Percentiles rank a stretch among this genome's conserved stretches.
phyloP scores from a whole-genome alignment of 192 early-diverging fungal genomes.

The Gonapodya sp. region DNA sequence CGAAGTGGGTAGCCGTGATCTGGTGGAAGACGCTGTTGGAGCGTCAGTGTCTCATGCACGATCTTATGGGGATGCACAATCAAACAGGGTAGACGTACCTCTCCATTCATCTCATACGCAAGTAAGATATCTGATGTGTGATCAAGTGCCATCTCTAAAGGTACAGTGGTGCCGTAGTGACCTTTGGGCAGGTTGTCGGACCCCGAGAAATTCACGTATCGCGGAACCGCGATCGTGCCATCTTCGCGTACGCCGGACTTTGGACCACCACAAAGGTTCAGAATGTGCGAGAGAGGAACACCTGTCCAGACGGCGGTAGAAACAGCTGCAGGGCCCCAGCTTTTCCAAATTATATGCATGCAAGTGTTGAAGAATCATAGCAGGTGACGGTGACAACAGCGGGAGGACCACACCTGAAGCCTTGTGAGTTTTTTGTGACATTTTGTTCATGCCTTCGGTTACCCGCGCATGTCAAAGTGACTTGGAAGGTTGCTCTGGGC shows the following conservation, averaged over 20 bases:
- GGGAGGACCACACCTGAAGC: conserved; percentile 30
- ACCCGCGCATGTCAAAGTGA: conserved; percentile 55
- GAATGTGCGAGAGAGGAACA: conserved; percentile 38
- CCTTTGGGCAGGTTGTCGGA: conserved; percentile 51
- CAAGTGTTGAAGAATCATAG: neutral
- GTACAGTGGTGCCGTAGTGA: conserved; percentile 65
- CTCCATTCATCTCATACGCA: conserved; percentile 73
- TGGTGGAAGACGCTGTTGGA: conserved; percentile 34
- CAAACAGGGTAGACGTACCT: neutral
- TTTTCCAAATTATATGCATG: neutral
- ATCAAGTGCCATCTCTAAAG: conserved; percentile 55
- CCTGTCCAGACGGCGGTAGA: conserved; percentile 52
- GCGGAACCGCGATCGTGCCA: conserved; percentile 6
- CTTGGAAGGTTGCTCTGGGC: conserved; percentile 33
- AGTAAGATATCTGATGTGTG: conserved; percentile 59
- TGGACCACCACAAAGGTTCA: conserved; percentile 25
- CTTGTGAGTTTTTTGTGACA: conserved; percentile 45
- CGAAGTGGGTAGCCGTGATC: conserved; percentile 86
- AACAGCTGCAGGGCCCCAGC: conserved; percentile 47
- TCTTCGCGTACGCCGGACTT: conserved; percentile 14
- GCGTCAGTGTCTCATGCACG: neutral
- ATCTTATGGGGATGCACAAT: neutral
- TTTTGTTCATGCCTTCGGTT: conserved; percentile 64
- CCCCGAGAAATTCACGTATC: conserved; percentile 48
- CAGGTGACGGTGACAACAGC: neutral